Conservation (phyloP, 1,284 basidiomycete species). For the Cerrena zonata region DNA sequence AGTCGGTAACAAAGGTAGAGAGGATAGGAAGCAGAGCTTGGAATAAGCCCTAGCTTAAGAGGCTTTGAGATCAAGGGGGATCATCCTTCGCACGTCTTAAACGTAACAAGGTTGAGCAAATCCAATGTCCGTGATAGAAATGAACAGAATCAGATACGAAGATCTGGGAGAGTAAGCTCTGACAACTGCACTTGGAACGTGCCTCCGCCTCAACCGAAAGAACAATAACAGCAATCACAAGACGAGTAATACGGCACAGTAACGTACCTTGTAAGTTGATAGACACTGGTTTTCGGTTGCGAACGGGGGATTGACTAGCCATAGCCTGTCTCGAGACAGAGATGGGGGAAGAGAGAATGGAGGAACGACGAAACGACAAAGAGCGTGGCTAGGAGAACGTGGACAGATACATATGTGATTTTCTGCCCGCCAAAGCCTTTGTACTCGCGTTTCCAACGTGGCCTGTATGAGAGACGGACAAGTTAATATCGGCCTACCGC, state of each 20-base stretch:
- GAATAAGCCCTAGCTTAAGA: constrained; percentile 4
- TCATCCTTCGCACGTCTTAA: constrained; percentile 4
- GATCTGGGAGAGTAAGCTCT: neutral
- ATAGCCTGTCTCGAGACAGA: constrained; percentile 32
- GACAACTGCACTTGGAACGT: neutral
- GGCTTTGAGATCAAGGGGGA: neutral
- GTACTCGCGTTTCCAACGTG: constrained; percentile 38
- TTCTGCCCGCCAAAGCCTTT: constrained; percentile 18
- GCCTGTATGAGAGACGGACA: constrained; percentile 15
- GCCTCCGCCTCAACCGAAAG: constrained; percentile 1
- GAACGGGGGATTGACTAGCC: constrained; percentile 60
- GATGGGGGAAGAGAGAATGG: constrained; percentile 15
- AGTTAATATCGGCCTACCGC: constrained; percentile 1
- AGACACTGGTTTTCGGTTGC: constrained; percentile 38
- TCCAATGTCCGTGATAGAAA: constrained; percentile 12
- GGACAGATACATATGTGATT: constrained; percentile 23
- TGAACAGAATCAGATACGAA: constrained; percentile 11
- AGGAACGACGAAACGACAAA: constrained; percentile 15
- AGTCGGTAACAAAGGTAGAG: constrained; percentile 5
- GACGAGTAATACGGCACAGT: neutral
- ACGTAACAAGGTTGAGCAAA: constrained; percentile 18
- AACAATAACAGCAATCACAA: constrained; percentile 4
- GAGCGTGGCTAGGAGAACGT: constrained; percentile 22
- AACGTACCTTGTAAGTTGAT: constrained; percentile 34
- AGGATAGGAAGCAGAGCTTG: constrained; percentile 10